Percentiles rank a stretch among this genome's conserved stretches.
phyloP scores from a whole-genome alignment of 163 green algal genomes.

The Chlorella variabilis region DNA sequence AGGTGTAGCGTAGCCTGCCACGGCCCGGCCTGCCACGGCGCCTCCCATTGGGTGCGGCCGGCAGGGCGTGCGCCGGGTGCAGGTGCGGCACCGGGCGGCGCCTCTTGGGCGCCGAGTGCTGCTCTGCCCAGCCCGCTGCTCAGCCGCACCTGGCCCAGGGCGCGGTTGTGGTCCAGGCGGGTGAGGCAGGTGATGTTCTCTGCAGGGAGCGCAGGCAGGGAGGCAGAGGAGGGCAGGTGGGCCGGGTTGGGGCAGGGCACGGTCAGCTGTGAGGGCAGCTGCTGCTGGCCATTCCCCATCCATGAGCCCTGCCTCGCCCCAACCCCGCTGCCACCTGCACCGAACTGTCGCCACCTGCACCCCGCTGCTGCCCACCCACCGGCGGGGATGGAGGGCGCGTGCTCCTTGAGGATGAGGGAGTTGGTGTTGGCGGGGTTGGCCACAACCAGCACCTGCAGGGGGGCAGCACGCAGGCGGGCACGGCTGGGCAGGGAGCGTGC shows the following conservation, averaged over 20 bases:
- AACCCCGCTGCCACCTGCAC: too few relatives aligned
- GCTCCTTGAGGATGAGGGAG: conserved; percentile 84
- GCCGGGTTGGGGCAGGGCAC: not conserved
- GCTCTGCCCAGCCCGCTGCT: too few relatives aligned
- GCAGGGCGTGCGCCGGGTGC: too few relatives aligned
- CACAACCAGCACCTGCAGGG: conserved; percentile 88
- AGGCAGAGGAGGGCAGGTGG: not conserved
- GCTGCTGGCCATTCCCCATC: not conserved
- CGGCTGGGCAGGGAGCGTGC: not conserved
- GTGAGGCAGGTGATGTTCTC: conserved; percentile 95
- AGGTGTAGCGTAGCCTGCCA: too few relatives aligned
- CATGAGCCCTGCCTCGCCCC: too few relatives aligned
- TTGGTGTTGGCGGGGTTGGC: conserved; percentile 98
- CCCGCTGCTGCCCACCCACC: too few relatives aligned
- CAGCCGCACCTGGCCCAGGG: conserved; percentile 78
- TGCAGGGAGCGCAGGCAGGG: not conserved
- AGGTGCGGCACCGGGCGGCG: too few relatives aligned
- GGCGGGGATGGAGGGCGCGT: conserved; percentile 80
- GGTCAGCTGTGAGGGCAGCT: too few relatives aligned
- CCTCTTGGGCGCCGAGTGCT: too few relatives aligned
- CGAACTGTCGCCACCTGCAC: too few relatives aligned
- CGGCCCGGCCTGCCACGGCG: too few relatives aligned
- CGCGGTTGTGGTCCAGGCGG: conserved; percentile 96
- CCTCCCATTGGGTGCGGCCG: too few relatives aligned
- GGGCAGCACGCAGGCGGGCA: not conserved